Base-by-base conservation (phyloP, 75 land plant genomes). In the Sequoia sempervirens region DNA sequence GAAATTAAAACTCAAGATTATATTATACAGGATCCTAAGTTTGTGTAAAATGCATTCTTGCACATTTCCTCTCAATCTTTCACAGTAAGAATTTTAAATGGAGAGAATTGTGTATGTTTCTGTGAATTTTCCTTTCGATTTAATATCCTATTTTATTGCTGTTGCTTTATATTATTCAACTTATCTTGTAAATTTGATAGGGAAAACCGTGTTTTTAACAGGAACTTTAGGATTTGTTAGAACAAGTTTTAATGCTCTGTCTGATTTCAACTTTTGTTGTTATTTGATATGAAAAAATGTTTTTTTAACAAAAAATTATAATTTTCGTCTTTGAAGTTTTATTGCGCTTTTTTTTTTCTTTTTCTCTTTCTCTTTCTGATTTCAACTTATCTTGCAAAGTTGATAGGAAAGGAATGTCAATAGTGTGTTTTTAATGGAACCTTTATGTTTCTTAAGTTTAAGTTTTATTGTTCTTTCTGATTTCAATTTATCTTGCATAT, bases 41-140 rank as follows among this genome's bases (percentile, higher is more conserved):
- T 40, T 4, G 37, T 74, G 6, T 43, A 74, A 20, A 38, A 38
- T 5, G 5, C 7, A 36, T 4, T 17, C 38, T 17, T 37, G 76
- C 8, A 17, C 2, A 17, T 74, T 38, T 58, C 4, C 64, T 18
- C 6, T 58, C 64, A 1, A 5, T 61, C 66, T 23, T 61, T 26
- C 66, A 23, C 8, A 26, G 20, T 23, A 61, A 90, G 76, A 85
- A 91, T 61, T 61, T 61, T 61, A 61, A 61, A 61, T 5, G 20
- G 66, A 5, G 66, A 26, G n/a, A 20, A 5, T 5, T 61, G n/a
- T 26, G 26, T 5, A 20, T 5, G 0, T 58, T 20, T 23, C n/a
- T 58, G 66, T 61, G 5, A 61, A 23, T 26, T 61, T 61, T 20
- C 7, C n/a, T 61, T 61, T 23, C 66, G 26, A 56, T 61, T 61